Base-by-base conservation (phyloP, 2,329 filamentous ascomycete genomes). In the Colletotrichum musae region DNA sequence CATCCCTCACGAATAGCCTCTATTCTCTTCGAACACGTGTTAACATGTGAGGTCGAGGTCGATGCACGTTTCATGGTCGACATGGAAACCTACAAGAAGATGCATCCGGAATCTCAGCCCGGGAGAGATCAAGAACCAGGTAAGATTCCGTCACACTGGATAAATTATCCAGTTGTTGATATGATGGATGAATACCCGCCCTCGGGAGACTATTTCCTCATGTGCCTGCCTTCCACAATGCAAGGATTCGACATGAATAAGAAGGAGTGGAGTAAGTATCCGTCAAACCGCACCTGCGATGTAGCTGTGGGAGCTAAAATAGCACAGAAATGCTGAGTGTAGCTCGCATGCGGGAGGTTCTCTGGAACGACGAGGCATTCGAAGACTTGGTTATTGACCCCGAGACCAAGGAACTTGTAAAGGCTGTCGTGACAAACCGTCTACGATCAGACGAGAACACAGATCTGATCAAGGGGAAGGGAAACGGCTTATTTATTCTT, bases 381-480 rank as follows among this genome's bases (percentile, higher is more conserved):
- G 59, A 75, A 4, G 6, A 64, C 2, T 47, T 75, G 15, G 74
- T 75, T 0, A 36, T 75, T 1, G 54, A 68, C 2, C 2, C 4
- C 1, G 56, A 71, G 18, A 73, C 68, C 7, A 80, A 79, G 52
- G 74, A 77, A 18, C 67, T 80, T 3, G 73, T 80, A 1, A 71
- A 74, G 53, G 78, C 79, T 0, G 70, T 79, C 0, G 76, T 80
- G 0, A 64, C 12, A 0, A 57, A 7, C 71, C 68, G 13, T 67
- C 72, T 41, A 69, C 75, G 47, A 32, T 70, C n/a, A 51, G 60
- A 66, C 56, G 63, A 60, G 32, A 74, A 15, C 58, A 73, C 16
- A 58, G 72, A n/a, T 47, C 54, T 83, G 0, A 79, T 82, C 24
- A 70, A 66, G 2, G 77, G 76, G 7, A 81, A 81, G 48, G 79